Evolutionary conservation across 306 rosid species (phyloP), one percentile per base, ranked within the genome.

Genomic region (Cucurbita maxima): DNA sequence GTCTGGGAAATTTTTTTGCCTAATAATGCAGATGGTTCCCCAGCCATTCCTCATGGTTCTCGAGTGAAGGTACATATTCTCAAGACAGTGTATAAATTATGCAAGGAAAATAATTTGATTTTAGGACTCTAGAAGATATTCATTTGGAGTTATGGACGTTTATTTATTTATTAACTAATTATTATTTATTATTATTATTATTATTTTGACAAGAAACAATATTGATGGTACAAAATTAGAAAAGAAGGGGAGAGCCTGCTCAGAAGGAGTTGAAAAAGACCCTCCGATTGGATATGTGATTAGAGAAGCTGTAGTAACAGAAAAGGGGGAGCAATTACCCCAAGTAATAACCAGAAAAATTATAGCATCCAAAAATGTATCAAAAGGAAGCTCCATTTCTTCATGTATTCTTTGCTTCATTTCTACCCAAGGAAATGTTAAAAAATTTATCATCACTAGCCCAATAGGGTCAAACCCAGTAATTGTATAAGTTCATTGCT

Each of bases 1-100:
- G 97, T 91, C 78, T 95, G 99, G 99, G 96, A 95, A 88, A 87
- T 91, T 77, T 91, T 89, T 83, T 81, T 95, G 90, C 97, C 99
- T 61, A 88, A 95, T 82, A 95, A 95, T 77, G 96, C 84, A 11
- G 99, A 95, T 64, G 93, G 93, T 76, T 95, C 97, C 68, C 85
- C 84, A 0, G 71, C 97, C 79, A 91, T 95, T 84, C 96, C 96
- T 37, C 99, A 95, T 82, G 99, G 99, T 75, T 95, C 97, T 88
- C 89, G 96, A 57, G 96, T 95, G 77, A 95, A 95, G 99, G 99
- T 95, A 55, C 1, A 22, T 75, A 20, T 18, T 73, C 76, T 57
- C 20, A 73, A 19, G 22, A 56, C 51, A 47, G 56, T 30, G 16
- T 16, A 25, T 70, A 51, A 48, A 34, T 51, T 70, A 34, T 70